These are phyloP conservation scores for Penstemon newberryi DNA, from an alignment of 257 asterid genomes.

Conservation along the genomic window DNA sequence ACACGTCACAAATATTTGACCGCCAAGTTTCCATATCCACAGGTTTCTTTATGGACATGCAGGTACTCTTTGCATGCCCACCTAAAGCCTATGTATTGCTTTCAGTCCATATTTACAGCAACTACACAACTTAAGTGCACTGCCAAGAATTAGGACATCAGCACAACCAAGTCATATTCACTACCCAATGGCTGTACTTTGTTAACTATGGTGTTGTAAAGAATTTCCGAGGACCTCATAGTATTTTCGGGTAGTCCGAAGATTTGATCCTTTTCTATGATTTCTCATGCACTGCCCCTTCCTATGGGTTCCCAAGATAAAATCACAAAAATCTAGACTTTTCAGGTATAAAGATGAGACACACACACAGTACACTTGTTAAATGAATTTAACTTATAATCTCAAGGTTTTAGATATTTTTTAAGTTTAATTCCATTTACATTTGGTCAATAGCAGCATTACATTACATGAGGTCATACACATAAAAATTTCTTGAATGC, in stretches of 20 bases:
- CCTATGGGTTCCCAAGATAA: too few relatives aligned
- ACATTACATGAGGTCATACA: neutral
- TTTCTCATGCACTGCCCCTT: too few relatives aligned
- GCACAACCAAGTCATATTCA: neutral
- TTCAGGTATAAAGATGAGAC: too few relatives aligned
- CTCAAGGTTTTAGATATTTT: neutral
- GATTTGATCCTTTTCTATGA: too few relatives aligned
- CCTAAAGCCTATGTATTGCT: conserved; percentile 54
- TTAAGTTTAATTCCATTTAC: neutral
- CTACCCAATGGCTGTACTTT: neutral
- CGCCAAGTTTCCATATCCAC: conserved; percentile 23
- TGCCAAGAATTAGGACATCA: conserved; percentile 81
- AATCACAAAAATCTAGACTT: too few relatives aligned
- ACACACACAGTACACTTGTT: too few relatives aligned
- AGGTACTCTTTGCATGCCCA: conserved; percentile 54
- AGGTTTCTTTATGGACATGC: conserved; percentile 63
- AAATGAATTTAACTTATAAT: too few relatives aligned
- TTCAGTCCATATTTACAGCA: conserved; percentile 82
- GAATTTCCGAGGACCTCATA: too few relatives aligned
- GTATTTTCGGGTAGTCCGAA: too few relatives aligned
- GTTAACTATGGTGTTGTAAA: too few relatives aligned
- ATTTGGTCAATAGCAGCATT: neutral
- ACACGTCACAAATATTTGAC: conserved; percentile 11
- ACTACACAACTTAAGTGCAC: conserved; percentile 56
- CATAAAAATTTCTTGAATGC: neutral